These are phyloP conservation scores for Tulasnella calospora DNA, from an alignment of 768 basidiomycete species.

Conservation along the genomic window DNA sequence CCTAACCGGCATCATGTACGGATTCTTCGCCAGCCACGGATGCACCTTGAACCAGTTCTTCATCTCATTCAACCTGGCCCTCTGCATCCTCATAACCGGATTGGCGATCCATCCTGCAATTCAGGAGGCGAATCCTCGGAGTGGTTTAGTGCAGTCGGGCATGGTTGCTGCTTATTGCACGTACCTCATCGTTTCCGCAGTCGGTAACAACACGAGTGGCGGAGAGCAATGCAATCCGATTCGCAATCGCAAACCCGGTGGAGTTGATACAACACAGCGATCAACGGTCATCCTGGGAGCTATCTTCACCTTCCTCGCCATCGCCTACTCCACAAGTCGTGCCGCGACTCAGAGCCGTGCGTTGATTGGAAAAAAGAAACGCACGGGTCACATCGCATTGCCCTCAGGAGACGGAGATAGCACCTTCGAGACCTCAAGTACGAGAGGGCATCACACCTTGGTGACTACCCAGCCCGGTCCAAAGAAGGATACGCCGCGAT, in stretches of 20 bases:
- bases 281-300: constrained; percentile 88
- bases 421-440: constrained; percentile 24
- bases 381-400: constrained; percentile 61
- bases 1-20: constrained; percentile 83
- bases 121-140: constrained; percentile 89
- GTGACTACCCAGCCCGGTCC: constrained; percentile 75
- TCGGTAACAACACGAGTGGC: constrained; percentile 80
- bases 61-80: constrained; percentile 86
- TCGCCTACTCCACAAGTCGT: constrained; percentile 93
- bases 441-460: constrained; percentile 48
- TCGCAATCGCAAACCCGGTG: constrained; percentile 47
- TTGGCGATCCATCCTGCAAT: constrained; percentile 78
- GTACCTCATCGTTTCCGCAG: constrained; percentile 88
- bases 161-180: constrained; percentile 99
- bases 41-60: constrained; percentile 96
- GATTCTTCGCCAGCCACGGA: constrained; percentile 80
- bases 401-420: constrained; percentile 43
- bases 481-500: constrained; percentile 78
- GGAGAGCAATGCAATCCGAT: constrained; percentile 79
- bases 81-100: constrained; percentile 73
- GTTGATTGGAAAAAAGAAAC: constrained; percentile 64
- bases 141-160: constrained; percentile 88
- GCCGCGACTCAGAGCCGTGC: constrained; percentile 95
- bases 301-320: constrained; percentile 93
- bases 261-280: constrained; percentile 62